Conservation (phyloP, 2,329 filamentous ascomycete genomes). For the Penicillium sp. region DNA sequence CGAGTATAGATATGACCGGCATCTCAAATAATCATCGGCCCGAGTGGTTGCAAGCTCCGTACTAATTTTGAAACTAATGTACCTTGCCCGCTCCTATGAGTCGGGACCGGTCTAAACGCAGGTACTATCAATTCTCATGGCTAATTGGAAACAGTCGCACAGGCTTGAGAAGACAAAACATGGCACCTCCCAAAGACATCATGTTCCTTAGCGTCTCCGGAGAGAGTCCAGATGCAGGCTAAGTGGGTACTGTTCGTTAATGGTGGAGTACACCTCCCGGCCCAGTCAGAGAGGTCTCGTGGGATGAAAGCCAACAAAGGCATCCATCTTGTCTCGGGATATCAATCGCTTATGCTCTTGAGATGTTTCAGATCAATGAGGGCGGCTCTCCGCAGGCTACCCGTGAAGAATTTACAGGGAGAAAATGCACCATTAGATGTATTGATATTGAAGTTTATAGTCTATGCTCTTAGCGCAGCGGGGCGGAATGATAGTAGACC, state of each 20-base stretch:
- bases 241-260: slow-evolving; percentile 15
- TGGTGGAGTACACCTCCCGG: slow-evolving; percentile 6
- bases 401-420: background rate
- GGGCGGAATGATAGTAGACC: slow-evolving; percentile 1
- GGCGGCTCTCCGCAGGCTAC: background rate
- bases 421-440: background rate
- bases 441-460: slow-evolving; percentile 7
- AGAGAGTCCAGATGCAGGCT: slow-evolving; percentile 3
- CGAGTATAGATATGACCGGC: background rate
- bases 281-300: slow-evolving; percentile 1
- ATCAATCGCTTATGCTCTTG: background rate
- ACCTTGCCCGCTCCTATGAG: background rate
- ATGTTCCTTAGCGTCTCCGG: slow-evolving; percentile 4
- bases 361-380: background rate
- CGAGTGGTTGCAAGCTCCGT: slow-evolving; percentile 3
- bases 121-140: slow-evolving; percentile 7
- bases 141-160: background rate
- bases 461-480: slow-evolving; percentile 3
- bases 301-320: background rate
- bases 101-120: slow-evolving; percentile 11
- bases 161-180: background rate
- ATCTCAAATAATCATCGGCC: slow-evolving; percentile 10
- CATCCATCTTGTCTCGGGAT: background rate
- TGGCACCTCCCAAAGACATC: slow-evolving; percentile 7
- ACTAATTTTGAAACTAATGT: slow-evolving; percentile 10